Conservation (phyloP, 2,329 filamentous ascomycete species). For the Phyllosticta capitalensis region DNA sequence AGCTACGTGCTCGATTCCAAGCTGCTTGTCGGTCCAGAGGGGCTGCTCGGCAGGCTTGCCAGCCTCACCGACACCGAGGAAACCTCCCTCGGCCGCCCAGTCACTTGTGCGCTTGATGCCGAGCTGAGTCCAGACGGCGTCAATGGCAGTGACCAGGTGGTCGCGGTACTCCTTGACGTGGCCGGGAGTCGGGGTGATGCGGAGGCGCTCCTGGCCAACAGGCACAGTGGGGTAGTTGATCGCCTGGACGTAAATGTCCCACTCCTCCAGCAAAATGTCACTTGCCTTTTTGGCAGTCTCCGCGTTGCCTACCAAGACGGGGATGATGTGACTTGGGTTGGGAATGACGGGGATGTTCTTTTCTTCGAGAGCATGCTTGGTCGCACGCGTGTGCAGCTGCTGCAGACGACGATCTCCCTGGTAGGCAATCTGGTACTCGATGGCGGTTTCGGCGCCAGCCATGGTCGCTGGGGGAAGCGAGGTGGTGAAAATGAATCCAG, state of each 20-base stretch:
- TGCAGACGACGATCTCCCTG: constrained; percentile 82
- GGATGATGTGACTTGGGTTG: constrained; percentile 94
- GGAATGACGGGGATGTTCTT: constrained; percentile 93
- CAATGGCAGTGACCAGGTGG: constrained; percentile 72
- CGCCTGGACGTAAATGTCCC: constrained; percentile 93
- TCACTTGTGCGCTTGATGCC: constrained; percentile 86
- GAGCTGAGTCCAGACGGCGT: constrained; percentile 80
- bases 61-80: constrained; percentile 82
- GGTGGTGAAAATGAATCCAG: constrained; percentile 98
- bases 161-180: constrained; percentile 79
- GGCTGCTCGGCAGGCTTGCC: constrained; percentile 51
- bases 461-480: constrained; percentile 93
- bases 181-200: constrained; percentile 91
- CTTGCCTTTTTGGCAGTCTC: constrained; percentile 86
- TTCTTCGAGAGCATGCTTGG: constrained; percentile 72
- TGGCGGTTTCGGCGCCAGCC: constrained; percentile 84
- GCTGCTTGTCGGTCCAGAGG: constrained; percentile 88
- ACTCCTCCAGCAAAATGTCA: constrained; percentile 80
- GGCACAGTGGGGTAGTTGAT: constrained; percentile 99
- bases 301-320: constrained; percentile 86
- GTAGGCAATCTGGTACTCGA: constrained; percentile 85
- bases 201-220: constrained; percentile 91
- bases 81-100: constrained; percentile 85
- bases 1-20: constrained; percentile 54
- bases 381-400: constrained; percentile 89